Evolutionary conservation across 805 yeast species (phyloP), one percentile per base, ranked within the genome.

Genomic region (Saccharomycopsis malanga): DNA sequence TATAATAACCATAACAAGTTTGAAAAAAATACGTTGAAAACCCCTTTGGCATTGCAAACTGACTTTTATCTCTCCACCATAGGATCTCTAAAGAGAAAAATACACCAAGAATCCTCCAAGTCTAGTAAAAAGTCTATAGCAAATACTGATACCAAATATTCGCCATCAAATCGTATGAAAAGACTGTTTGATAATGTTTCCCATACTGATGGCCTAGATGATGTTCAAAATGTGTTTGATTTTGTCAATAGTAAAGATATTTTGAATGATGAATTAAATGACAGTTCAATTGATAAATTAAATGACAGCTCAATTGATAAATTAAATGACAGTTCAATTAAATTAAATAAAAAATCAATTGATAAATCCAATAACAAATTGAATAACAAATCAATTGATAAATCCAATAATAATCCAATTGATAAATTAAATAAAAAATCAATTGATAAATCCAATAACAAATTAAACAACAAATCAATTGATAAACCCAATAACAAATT

Each of bases 1-100:
- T 41, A 41, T 32, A 29, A 30, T 32, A 37, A 41, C 5, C 15
- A 12, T 17, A 41, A 41, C 36, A 41, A 27, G 24, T 29, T 41
- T 18, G 35, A n/a, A 15, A 27, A 32, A 14, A 21, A 15, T 27
- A 6, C 15, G 15, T 21, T 22, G 37, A 41, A 14, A 30, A 17
- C 10, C 32, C 15, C 22, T 20, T 15, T 14, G 18, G 21, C 21
- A 9, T 6, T 10, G 9, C 10, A 29, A 37, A 29, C 21, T 14
- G 43, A 39, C 39, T 32, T 32, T 32, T 32, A 32, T 18, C 7
- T 32, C 6, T 7, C 36, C 6, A 32, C 36, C 18, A n/a, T 32
- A 5, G 15, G 15, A 12, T 32, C 36, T 10, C 15, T 32, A 18
- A 32, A 32, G 18, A 32, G 15, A 9, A 32, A n/a, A n/a, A 32